Conservation (phyloP, 345 rosid genomes). For the Hibiscus tridactylites region DNA sequence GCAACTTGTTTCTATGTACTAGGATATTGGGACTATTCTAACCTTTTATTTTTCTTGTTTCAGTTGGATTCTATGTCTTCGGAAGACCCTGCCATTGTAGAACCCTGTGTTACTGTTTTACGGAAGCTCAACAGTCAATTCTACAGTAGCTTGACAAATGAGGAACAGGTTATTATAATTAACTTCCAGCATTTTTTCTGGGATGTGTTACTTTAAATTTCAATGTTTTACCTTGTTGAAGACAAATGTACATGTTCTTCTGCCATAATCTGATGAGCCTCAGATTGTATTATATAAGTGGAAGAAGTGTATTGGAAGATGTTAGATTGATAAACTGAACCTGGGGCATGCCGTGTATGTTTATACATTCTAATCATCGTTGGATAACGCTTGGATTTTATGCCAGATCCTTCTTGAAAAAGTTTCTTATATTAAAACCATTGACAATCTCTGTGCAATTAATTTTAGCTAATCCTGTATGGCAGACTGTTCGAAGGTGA, state of each 20-base stretch:
- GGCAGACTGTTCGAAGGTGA: neutral
- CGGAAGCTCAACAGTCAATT: constrained; percentile 45
- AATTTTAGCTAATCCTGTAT: neutral
- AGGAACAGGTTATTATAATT: constrained; percentile 57
- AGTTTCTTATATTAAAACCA: too few relatives aligned
- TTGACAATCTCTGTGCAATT: neutral
- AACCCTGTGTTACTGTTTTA: constrained; percentile 63
- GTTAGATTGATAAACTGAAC: neutral
- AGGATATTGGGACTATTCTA: constrained; percentile 2
- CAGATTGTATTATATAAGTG: neutral
- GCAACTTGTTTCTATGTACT: neutral
- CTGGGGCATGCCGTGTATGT: neutral
- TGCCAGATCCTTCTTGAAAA: neutral
- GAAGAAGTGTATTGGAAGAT: neutral
- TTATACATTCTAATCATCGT: neutral
- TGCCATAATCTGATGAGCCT: neutral
- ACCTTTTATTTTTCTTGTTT: constrained; percentile 17
- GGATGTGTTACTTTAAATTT: neutral
- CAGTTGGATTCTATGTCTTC: constrained; percentile 50
- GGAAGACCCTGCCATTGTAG: constrained; percentile 45
- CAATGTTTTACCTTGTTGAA: neutral
- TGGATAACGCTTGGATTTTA: neutral
- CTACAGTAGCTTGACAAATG: constrained; percentile 38
- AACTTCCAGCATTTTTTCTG: neutral
- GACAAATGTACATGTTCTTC: neutral